These are phyloP conservation scores for Hymenoscyphus fraxineus DNA, from an alignment of 2,329 filamentous ascomycete species.

Conservation along the genomic window DNA sequence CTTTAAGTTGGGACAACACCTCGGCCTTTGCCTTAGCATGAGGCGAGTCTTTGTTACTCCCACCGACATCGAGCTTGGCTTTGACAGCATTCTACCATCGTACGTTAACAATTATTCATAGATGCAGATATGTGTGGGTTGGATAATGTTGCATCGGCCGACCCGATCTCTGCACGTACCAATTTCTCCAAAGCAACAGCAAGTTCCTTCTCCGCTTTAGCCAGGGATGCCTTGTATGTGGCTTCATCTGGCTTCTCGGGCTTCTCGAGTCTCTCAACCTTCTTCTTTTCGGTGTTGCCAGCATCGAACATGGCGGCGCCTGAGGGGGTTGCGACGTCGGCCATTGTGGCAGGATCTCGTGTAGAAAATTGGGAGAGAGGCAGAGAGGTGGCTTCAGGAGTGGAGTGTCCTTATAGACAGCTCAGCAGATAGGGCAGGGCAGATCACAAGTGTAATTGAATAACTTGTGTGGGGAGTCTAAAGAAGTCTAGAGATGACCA, in stretches of 20 bases:
- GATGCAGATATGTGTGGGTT: not conserved
- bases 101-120: slow-evolving; percentile 17
- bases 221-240: slow-evolving; percentile 73
- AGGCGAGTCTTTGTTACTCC: slow-evolving; percentile 76
- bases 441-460: slow-evolving; percentile 23
- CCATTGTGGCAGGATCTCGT: slow-evolving; percentile 39
- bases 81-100: slow-evolving; percentile 73
- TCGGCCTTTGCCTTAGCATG: slow-evolving; percentile 79
- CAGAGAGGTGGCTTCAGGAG: not conserved
- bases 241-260: slow-evolving; percentile 87
- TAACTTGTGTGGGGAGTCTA: slow-evolving; percentile 22
- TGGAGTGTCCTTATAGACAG: not conserved
- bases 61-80: slow-evolving; percentile 79
- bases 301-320: slow-evolving; percentile 40
- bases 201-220: slow-evolving; percentile 83
- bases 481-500: slow-evolving; percentile 1
- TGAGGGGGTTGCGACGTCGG: slow-evolving; percentile 42
- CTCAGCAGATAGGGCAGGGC: not conserved
- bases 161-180: slow-evolving; percentile 42
- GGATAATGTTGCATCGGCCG: not conserved
- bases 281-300: slow-evolving; percentile 37
- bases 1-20: slow-evolving; percentile 74
- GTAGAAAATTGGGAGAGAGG: not conserved
- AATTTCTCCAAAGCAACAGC: slow-evolving; percentile 68
- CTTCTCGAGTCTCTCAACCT: slow-evolving; percentile 45